Base-by-base conservation (phyloP, 129 eudicot genomes). In the Deinandra increscens region DNA sequence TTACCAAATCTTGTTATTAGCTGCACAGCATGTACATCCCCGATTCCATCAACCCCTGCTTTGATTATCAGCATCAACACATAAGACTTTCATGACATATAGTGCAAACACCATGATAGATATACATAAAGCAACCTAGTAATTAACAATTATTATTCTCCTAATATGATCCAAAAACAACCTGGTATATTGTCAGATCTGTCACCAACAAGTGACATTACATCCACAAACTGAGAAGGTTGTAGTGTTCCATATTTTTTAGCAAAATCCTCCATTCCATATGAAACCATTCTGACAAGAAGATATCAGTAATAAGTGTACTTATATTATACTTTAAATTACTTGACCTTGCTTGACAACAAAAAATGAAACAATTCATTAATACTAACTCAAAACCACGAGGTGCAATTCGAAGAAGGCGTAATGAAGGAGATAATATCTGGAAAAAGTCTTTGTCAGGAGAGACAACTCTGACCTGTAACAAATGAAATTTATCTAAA, bases 391-490 rank as follows among this genome's bases (percentile, higher is more conserved):
- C 95, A 62, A 83, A 76, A 44, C 99, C 99, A 78, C 99, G 99
- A 66, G 99, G 95, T 71, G 97, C 92, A 59, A 87, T 85, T 77
- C 99, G 86, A 78, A 93, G 66, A 71, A 93, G 97, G 48, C 97
- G 99, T 66, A 93, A 79, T 4, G 99, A 93, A 50, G 99, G 99
- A 68, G 99, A 93, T 69, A 93, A 79, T 70, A 93, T 93, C 85
- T 93, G 97, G 61, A 93, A 93, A 73, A 93, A 93, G 70, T 93
- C 99, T 82, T 89, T 93, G 77, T 93, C 99, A 0, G 99, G 99
- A 70, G 99, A 93, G 80, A 93, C 99, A 76, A 93, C 95, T 73
- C 97, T 85, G 38, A 93, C 99, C 99, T 93, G 85, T 53, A 70
- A 55, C 73, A 60, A 78, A 58, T 4, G 11, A 10, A 56, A 26